Percentiles rank a stretch among this genome's conserved stretches.
Evolutionary conservation across 2,329 filamentous ascomycete species (phyloP).

Genomic region (Calcarisporium arbuscula): DNA sequence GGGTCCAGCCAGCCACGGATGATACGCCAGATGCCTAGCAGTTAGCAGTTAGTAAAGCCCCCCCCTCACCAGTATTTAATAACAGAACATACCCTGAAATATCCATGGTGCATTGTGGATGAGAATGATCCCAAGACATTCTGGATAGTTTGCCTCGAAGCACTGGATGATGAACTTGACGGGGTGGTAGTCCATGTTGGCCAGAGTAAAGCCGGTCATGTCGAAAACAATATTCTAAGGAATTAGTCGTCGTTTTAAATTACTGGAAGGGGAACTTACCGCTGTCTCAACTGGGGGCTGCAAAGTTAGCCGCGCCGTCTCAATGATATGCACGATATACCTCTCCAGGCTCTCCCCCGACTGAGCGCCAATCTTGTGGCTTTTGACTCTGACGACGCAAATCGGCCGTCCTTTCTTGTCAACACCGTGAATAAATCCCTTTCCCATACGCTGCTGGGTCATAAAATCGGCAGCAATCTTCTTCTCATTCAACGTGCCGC

Average conservation of each 20-base stretch:
- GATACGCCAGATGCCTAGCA: slow-evolving; percentile 48
- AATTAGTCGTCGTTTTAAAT: slow-evolving; percentile 19
- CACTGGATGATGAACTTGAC: slow-evolving; percentile 77
- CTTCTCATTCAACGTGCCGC: slow-evolving; percentile 9
- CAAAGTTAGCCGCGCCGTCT: slow-evolving; percentile 18
- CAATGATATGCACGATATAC: slow-evolving; percentile 33
- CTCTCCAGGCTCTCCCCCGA: slow-evolving; percentile 27
- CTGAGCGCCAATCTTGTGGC: slow-evolving; percentile 25
- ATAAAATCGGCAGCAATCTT: slow-evolving; percentile 20
- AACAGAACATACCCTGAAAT: slow-evolving; percentile 40
- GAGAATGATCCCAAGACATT: slow-evolving; percentile 62
- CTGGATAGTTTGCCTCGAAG: slow-evolving; percentile 73
- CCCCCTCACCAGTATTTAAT: background rate
- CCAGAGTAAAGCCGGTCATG: slow-evolving; percentile 62
- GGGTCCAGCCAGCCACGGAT: slow-evolving; percentile 73
- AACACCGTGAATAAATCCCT: slow-evolving; percentile 29
- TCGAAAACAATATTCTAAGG: slow-evolving; percentile 55
- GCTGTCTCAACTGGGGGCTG: slow-evolving; percentile 13
- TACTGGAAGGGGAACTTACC: background rate
- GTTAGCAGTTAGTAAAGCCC: background rate
- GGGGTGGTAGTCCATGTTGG: slow-evolving; percentile 71
- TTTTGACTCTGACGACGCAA: slow-evolving; percentile 27
- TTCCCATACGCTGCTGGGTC: slow-evolving; percentile 29
- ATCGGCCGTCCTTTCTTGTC: slow-evolving; percentile 29
- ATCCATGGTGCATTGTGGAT: slow-evolving; percentile 73